Evolutionary conservation across 331 rosid genomes (phyloP).

Genomic region (Spiraea crenata): DNA sequence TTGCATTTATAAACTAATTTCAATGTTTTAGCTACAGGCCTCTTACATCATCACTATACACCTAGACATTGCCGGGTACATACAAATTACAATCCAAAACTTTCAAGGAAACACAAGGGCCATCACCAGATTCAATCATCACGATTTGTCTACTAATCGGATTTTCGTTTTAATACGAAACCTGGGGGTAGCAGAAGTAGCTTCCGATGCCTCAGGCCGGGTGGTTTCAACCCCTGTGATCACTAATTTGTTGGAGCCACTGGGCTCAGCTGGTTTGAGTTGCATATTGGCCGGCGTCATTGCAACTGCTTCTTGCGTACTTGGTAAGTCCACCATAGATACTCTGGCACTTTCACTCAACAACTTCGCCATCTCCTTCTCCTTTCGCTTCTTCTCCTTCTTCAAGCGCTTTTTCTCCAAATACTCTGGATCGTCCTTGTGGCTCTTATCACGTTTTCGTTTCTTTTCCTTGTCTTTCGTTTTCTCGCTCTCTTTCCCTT

Average conservation of each 20-base stretch:
- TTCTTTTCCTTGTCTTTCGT: constrained; percentile 71
- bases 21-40: not conserved
- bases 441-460: constrained; percentile 67
- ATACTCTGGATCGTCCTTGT: constrained; percentile 63
- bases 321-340: constrained; percentile 33
- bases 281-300: constrained; percentile 27
- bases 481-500: constrained; percentile 54
- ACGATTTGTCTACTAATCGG: constrained; percentile 43
- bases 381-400: constrained; percentile 75
- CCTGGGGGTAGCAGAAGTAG: constrained; percentile 60
- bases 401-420: constrained; percentile 72
- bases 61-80: constrained; percentile 9
- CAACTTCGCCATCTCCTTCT: constrained; percentile 75
- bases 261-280: constrained; percentile 52
- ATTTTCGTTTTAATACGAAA: constrained; percentile 77
- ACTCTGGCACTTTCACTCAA: constrained; percentile 36
- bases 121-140: constrained; percentile 10
- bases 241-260: constrained; percentile 46
- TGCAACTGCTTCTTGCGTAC: constrained; percentile 47
- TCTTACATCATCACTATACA: not conserved
- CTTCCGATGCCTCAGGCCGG: constrained; percentile 60
- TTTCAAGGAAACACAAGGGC: not conserved
- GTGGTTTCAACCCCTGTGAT: constrained; percentile 30
- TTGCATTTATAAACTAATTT: constrained; percentile 1
- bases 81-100: not conserved